phyloP scores from a whole-genome alignment of 2,329 filamentous ascomycete genomes.

The Diaporthe sp. region DNA sequence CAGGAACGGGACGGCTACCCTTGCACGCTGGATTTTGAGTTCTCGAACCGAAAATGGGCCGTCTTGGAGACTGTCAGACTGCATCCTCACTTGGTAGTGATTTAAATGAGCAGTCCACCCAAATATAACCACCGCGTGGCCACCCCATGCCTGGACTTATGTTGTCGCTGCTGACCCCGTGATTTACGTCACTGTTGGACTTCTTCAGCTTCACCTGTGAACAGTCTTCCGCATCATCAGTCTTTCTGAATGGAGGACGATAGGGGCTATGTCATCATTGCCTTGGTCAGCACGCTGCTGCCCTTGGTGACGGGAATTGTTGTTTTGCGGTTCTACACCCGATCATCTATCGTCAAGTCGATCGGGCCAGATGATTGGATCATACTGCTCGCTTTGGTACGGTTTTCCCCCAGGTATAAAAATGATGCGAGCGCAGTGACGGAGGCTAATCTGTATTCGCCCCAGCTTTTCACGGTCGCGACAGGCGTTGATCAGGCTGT shows the following conservation, averaged over 20 bases:
- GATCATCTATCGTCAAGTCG: conserved; percentile 41
- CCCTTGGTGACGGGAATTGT: conserved; percentile 41
- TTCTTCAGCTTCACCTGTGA: neutral
- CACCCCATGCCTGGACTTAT: too few species aligned
- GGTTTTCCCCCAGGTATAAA: neutral
- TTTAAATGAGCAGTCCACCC: conserved; percentile 9
- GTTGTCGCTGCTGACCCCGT: neutral
- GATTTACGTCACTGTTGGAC: neutral
- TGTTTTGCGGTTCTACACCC: conserved; percentile 44
- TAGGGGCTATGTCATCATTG: conserved; percentile 40
- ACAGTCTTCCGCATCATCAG: neutral
- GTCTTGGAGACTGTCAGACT: neutral
- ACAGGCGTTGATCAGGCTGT: conserved; percentile 33
- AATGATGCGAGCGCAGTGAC: neutral
- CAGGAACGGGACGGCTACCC: conserved; percentile 9
- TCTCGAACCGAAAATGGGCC: neutral
- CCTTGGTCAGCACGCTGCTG: conserved; percentile 39
- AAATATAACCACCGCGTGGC: too few species aligned
- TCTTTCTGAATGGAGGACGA: conserved; percentile 30
- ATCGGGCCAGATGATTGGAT: conserved; percentile 45
- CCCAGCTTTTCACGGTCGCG: conserved; percentile 20
- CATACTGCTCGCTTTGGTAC: conserved; percentile 51
- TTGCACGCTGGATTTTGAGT: neutral
- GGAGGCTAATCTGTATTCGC: neutral
- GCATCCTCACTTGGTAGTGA: neutral